Evolutionary conservation across 805 yeast genomes (phyloP).

Genomic region (Wickerhamia fluorescens): DNA sequence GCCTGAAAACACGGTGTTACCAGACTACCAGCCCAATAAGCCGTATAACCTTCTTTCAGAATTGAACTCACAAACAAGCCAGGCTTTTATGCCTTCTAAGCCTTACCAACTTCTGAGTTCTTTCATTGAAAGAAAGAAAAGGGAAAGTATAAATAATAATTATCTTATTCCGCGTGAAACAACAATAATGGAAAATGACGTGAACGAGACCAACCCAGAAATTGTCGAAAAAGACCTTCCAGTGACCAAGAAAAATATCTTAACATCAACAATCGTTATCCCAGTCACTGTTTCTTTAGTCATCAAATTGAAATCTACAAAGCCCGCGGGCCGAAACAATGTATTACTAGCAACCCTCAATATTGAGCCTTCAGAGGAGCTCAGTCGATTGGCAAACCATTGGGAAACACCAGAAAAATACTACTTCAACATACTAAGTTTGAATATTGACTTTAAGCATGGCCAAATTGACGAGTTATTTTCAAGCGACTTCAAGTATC

Average conservation of each 20-base stretch:
- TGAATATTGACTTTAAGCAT: constrained; percentile 19
- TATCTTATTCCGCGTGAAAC: background rate
- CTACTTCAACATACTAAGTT: constrained; percentile 15
- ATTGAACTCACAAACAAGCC: constrained; percentile 8
- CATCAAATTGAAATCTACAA: constrained; percentile 40
- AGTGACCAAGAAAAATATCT: background rate
- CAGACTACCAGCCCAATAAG: constrained; percentile 13
- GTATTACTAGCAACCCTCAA: constrained; percentile 42
- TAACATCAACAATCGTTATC: constrained; percentile 7
- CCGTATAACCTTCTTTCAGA: constrained; percentile 11
- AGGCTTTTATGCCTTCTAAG: background rate
- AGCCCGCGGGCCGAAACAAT: constrained; percentile 41
- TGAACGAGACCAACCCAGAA: background rate
- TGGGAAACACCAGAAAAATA: constrained; percentile 6
- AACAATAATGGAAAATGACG: constrained; percentile 1
- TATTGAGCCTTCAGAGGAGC: constrained; percentile 39
- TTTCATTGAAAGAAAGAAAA: constrained; percentile 2
- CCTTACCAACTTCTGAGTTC: constrained; percentile 4
- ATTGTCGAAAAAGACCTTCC: background rate
- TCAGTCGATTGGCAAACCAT: constrained; percentile 11
- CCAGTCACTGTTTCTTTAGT: constrained; percentile 34
- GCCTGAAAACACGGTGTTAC: constrained; percentile 5
- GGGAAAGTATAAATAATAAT: no score
- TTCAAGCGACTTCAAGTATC: constrained; percentile 14
- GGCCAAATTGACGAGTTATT: constrained; percentile 20